These are phyloP conservation scores for Boletus fagicola DNA, from an alignment of 768 basidiomycete genomes.

Conservation along the genomic window DNA sequence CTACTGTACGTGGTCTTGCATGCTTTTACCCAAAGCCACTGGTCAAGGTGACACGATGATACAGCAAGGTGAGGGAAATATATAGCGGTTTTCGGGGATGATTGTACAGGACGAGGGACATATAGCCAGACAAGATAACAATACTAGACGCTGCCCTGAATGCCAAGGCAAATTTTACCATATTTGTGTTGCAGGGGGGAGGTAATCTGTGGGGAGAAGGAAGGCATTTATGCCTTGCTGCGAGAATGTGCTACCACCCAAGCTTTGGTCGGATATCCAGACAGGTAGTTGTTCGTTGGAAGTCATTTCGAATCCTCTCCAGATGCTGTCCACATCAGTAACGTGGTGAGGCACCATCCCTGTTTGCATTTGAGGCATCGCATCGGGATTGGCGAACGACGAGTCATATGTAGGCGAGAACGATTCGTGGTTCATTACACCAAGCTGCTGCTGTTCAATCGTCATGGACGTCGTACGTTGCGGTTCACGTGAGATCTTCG, in stretches of 20 bases:
- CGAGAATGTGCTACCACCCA: slow-evolving; percentile 72
- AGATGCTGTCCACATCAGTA: slow-evolving; percentile 60
- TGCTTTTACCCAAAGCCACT: neutral
- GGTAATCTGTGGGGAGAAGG: slow-evolving; percentile 70
- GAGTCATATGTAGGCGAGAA: slow-evolving; percentile 60
- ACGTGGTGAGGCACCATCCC: slow-evolving; percentile 26
- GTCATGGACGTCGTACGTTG: slow-evolving; percentile 49
- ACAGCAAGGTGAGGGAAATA: slow-evolving; percentile 13
- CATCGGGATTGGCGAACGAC: slow-evolving; percentile 35
- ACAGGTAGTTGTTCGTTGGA: slow-evolving; percentile 76
- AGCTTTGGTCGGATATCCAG: slow-evolving; percentile 82
- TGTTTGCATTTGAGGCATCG: slow-evolving; percentile 33
- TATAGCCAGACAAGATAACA: slow-evolving; percentile 20
- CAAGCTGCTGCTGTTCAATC: slow-evolving; percentile 42
- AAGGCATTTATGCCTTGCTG: slow-evolving; percentile 87
- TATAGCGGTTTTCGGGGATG: slow-evolving; percentile 17
- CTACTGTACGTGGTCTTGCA: slow-evolving; percentile 7
- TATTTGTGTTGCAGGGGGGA: slow-evolving; percentile 70
- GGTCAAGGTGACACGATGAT: slow-evolving; percentile 7
- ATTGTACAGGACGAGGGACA: slow-evolving; percentile 25
- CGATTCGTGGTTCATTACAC: slow-evolving; percentile 43
- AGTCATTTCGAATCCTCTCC: slow-evolving; percentile 71
- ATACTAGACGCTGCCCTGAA: slow-evolving; percentile 13
- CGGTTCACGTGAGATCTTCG: slow-evolving; percentile 53
- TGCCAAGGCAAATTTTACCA: slow-evolving; percentile 47